Evolutionary conservation across 2,329 filamentous ascomycete genomes (phyloP).

Genomic region (Magnaporthiopsis incrustans): DNA sequence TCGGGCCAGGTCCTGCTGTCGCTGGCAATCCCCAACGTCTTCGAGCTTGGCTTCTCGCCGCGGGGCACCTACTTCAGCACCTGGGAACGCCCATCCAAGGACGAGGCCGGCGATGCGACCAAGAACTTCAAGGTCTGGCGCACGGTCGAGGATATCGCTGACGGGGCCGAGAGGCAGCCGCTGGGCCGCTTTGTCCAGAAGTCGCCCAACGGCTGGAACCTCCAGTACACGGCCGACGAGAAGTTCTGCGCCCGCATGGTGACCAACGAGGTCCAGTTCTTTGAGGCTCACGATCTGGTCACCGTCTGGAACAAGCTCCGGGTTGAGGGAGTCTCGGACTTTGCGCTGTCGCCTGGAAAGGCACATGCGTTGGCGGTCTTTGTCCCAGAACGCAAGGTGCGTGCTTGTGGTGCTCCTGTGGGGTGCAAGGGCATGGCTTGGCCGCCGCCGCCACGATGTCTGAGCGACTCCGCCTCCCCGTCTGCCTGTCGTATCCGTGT

Average conservation of each 20-base stretch:
- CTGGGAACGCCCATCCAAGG: constrained; percentile 89
- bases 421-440: neutral
- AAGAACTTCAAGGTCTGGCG: constrained; percentile 98
- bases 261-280: constrained; percentile 97
- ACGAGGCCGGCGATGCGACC: constrained; percentile 83
- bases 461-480: neutral
- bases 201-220: constrained; percentile 89
- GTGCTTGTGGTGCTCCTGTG: neutral
- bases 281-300: constrained; percentile 75
- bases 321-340: constrained; percentile 83
- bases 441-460: no score
- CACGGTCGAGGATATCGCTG: constrained; percentile 61
- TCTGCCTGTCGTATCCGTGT: neutral
- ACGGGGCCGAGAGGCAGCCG: constrained; percentile 58
- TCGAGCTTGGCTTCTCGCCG: constrained; percentile 91
- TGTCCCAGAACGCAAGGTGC: constrained; percentile 89
- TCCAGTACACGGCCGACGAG: constrained; percentile 94
- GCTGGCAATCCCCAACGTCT: constrained; percentile 75
- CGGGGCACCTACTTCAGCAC: constrained; percentile 89
- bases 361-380: constrained; percentile 92
- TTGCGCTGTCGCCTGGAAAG: constrained; percentile 81
- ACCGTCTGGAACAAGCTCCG: constrained; percentile 94
- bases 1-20: constrained; percentile 65
- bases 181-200: constrained; percentile 93
- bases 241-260: constrained; percentile 86